A percentile compares a stretch with the other conserved stretches of the same genome.
Evolutionary conservation across 305 asterid genomes (phyloP).

Genomic region (Fraxinus greggii): DNA sequence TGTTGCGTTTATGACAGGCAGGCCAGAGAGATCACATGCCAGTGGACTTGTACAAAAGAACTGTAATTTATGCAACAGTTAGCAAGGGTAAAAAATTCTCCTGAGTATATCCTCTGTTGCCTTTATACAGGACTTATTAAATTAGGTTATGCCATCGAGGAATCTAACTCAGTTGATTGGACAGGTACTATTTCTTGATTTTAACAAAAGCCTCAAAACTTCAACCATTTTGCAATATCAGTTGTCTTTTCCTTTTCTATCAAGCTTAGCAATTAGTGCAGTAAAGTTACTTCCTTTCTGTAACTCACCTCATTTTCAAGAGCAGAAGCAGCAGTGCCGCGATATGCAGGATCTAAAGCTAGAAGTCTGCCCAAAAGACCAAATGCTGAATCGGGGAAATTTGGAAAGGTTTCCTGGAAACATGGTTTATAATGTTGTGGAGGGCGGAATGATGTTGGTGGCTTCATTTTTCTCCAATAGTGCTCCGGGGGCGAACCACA

Average conservation of each 20-base stretch:
- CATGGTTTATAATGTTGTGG: slow-evolving; percentile 51
- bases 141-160: background rate
- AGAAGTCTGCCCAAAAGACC: slow-evolving; percentile 56
- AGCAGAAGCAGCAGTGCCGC: slow-evolving; percentile 59
- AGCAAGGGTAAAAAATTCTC: background rate
- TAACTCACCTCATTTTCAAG: slow-evolving; percentile 57
- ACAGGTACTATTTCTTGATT: background rate
- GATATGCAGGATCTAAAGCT: slow-evolving; percentile 53
- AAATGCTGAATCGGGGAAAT: slow-evolving; percentile 52
- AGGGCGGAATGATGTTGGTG: slow-evolving; percentile 72
- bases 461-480: slow-evolving; percentile 74
- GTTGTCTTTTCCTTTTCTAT: background rate
- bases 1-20: slow-evolving; percentile 36
- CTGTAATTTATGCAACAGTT: slow-evolving; percentile 29
- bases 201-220: background rate
- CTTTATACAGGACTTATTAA: background rate
- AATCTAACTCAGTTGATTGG: background rate
- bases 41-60: slow-evolving; percentile 57
- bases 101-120: background rate
- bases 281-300: background rate
- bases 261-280: background rate
- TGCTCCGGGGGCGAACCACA: slow-evolving; percentile 83
- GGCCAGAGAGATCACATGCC: slow-evolving; percentile 52
- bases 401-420: slow-evolving; percentile 51
- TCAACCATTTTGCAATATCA: background rate